These are phyloP conservation scores for Ilex asprella DNA, from an alignment of 257 asterid genomes.

Conservation along the genomic window DNA sequence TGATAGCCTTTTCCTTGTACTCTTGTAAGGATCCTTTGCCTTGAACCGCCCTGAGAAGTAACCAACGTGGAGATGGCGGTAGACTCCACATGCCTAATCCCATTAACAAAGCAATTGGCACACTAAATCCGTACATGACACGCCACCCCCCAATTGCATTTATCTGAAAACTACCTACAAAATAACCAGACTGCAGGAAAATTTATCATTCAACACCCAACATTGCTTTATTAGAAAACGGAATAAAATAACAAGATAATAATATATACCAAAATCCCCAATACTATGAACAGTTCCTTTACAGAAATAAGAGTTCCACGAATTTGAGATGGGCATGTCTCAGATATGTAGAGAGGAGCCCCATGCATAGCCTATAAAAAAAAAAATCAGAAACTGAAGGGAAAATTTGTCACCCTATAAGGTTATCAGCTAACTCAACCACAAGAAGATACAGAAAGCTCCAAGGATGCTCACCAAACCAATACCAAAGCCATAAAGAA, in stretches of 20 bases:
- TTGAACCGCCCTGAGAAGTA: slow-evolving; percentile 90
- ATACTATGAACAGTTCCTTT: slow-evolving; percentile 93
- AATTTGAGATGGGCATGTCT: slow-evolving; percentile 91
- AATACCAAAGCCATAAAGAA: slow-evolving; percentile 86
- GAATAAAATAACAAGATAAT: slow-evolving; percentile 2
- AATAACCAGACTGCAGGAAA: slow-evolving; percentile 73
- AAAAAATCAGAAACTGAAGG: slow-evolving; percentile 12
- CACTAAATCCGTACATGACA: slow-evolving; percentile 82
- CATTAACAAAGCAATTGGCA: slow-evolving; percentile 78
- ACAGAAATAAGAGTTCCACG: slow-evolving; percentile 94
- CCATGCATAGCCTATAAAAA: slow-evolving; percentile 93
- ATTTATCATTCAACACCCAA: slow-evolving; percentile 13
- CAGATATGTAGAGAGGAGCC: slow-evolving; percentile 97
- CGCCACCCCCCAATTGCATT: slow-evolving; percentile 95
- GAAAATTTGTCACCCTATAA: no score
- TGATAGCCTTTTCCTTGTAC: slow-evolving; percentile 72
- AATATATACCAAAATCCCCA: slow-evolving; percentile 76
- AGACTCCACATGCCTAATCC: slow-evolving; percentile 90
- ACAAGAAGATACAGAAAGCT: slow-evolving; percentile 6
- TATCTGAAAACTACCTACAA: slow-evolving; percentile 71
- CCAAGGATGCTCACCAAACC: slow-evolving; percentile 56
- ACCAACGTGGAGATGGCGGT: slow-evolving; percentile 98
- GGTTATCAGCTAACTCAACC: neutral
- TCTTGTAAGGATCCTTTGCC: slow-evolving; percentile 79
- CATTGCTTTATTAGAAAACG: slow-evolving; percentile 7